Base-by-base conservation (phyloP, 495 filamentous ascomycete genomes). In the Neurospora discreta region DNA sequence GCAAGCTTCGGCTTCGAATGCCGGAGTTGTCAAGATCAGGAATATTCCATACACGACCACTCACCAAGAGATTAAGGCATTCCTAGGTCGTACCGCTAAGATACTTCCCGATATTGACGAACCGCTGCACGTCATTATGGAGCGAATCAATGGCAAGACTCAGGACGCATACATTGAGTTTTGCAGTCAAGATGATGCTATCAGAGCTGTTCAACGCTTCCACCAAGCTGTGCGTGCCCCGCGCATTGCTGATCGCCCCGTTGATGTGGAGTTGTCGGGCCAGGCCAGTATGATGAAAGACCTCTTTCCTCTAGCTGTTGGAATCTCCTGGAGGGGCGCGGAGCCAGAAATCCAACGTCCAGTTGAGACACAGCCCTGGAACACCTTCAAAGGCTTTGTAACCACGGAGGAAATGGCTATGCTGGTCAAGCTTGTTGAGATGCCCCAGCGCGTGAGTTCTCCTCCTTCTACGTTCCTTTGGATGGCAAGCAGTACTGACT, bases 41-140 rank as follows among this genome's bases (percentile, higher is more conserved):
- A 83, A 84, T 20, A 91, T 93, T 67, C 92, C 92, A 0, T 95
- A 90, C 74, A 78, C 81, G 3, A 82, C 91, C 40, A 89, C 86
- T 4, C 90, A 89, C n/a, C 73, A 85, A 9, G 91, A 94, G 73
- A 84, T 94, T 26, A 80, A 87, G 40, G 89, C 90, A 15, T 87
- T 92, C 76, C 80, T 93, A 13, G 91, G 91, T n/a, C 86, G 87
- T n/a, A 86, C 86, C 72, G 86, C 90, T 0, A 85, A 83, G 18
- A 80, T 92, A 43, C 79, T 90, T n/a, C n/a, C n/a, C n/a, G n/a
- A n/a, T 40, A 82, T 83, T 58, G 86, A 88, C 7, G 89, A 88
- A 69, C 84, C 90, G 0, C 81, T 94, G 11, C 92, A 95, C 75
- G 93, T 95, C 73, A 91, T 93, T 74, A 93, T 95, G 91, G 92